phyloP scores from a whole-genome alignment of 345 rosid species.

The sweet orange (Citrus sinensis) region DVS_A1.0 CM039167.1:15044501-15045000 shows the following conservation, averaged over 20 bases:
- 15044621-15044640: constrained; percentile 51
- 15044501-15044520: constrained; percentile 59
- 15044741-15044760: background rate
- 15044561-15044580: constrained; percentile 26
- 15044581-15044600: constrained; percentile 37
- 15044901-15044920: background rate
- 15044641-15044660: constrained; percentile 70
- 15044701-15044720: background rate
- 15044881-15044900: background rate
- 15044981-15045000: background rate
- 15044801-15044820: background rate
- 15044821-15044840: background rate
- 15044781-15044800: no score
- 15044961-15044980: background rate
- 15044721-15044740: background rate
- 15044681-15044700: background rate
- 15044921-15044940: background rate
- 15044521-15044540: constrained; percentile 54
- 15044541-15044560: constrained; percentile 42
- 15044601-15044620: constrained; percentile 36
- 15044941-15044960: background rate
- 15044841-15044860: background rate
- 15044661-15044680: constrained; percentile 1
- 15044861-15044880: background rate
- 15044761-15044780: background rate